These are phyloP conservation scores for Persicaria maculosa DNA, from an alignment of 148 eudicot genomes.

Conservation along the genomic window DNA sequence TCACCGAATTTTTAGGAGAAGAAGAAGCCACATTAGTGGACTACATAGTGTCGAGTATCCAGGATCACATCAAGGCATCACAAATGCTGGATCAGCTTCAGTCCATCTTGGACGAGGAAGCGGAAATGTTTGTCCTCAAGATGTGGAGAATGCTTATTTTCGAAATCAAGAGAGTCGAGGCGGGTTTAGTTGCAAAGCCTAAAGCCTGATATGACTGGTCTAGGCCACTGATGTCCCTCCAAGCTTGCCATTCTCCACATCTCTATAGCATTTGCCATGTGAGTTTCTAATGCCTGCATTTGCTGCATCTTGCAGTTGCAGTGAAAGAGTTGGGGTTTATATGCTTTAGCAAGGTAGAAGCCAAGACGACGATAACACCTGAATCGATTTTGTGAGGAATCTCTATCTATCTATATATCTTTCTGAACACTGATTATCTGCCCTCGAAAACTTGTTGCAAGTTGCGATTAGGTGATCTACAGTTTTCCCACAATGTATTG, in stretches of 20 bases:
- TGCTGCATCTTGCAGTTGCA: constrained; percentile 11
- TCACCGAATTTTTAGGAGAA: constrained; percentile 84
- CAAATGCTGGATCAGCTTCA: constrained; percentile 81
- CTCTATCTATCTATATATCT: neutral
- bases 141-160: constrained; percentile 99
- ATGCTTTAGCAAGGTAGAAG: constrained; percentile 1
- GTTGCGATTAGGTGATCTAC: neutral
- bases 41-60: constrained; percentile 71
- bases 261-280: neutral
- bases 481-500: neutral
- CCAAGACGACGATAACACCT: neutral
- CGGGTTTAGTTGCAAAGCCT: constrained; percentile 54
- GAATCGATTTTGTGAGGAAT: constrained; percentile 9
- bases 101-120: constrained; percentile 82
- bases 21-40: constrained; percentile 84
- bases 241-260: neutral
- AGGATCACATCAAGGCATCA: constrained; percentile 59
- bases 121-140: constrained; percentile 97
- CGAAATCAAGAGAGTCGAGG: constrained; percentile 81
- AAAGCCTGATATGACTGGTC: constrained; percentile 29
- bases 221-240: neutral
- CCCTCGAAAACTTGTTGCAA: neutral
- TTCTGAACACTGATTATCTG: neutral
- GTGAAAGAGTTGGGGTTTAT: neutral
- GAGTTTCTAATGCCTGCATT: neutral